Conservation (phyloP, 1,284 basidiomycete species). For the Cutaneotrichosporon spelunceum region DNA sequence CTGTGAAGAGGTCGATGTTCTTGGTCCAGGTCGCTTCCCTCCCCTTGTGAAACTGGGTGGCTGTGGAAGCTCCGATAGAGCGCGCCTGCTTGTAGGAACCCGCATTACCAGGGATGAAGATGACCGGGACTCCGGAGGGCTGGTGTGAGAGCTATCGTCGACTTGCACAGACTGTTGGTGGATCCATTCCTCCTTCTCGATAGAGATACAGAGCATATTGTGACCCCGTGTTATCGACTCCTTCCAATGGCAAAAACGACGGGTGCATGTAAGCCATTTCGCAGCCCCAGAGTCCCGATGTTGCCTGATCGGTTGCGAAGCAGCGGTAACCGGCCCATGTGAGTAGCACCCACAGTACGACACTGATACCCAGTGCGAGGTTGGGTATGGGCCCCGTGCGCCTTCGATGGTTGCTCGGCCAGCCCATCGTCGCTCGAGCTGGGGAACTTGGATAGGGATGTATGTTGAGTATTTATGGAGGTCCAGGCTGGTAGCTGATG, state of each 20-base stretch:
- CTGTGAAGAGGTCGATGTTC: slow-evolving; percentile 77
- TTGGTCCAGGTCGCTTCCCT: slow-evolving; percentile 24
- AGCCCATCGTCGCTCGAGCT: not conserved
- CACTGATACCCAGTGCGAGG: not conserved
- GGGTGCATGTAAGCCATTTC: slow-evolving; percentile 98
- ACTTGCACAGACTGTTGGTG: slow-evolving; percentile 57
- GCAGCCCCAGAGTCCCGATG: slow-evolving; percentile 57
- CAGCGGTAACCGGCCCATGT: slow-evolving; percentile 9
- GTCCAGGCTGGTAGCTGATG: not conserved
- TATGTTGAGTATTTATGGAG: not conserved
- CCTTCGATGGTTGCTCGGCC: not conserved
- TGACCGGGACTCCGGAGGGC: slow-evolving; percentile 68
- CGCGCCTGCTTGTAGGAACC: slow-evolving; percentile 92
- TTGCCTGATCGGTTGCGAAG: slow-evolving; percentile 21
- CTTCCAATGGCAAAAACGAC: slow-evolving; percentile 63
- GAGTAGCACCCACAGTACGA: slow-evolving; percentile 11
- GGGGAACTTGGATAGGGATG: not conserved
- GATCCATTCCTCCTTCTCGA: slow-evolving; percentile 82
- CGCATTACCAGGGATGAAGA: slow-evolving; percentile 97
- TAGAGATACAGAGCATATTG: slow-evolving; percentile 87
- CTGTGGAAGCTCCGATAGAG: slow-evolving; percentile 87
- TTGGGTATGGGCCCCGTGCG: not conserved
- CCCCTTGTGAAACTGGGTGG: slow-evolving; percentile 66
- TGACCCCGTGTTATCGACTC: slow-evolving; percentile 55
- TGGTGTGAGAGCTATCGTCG: slow-evolving; percentile 27